Conservation (phyloP, 1,139 yeast species). For the Hansenula sp. region DNA sequence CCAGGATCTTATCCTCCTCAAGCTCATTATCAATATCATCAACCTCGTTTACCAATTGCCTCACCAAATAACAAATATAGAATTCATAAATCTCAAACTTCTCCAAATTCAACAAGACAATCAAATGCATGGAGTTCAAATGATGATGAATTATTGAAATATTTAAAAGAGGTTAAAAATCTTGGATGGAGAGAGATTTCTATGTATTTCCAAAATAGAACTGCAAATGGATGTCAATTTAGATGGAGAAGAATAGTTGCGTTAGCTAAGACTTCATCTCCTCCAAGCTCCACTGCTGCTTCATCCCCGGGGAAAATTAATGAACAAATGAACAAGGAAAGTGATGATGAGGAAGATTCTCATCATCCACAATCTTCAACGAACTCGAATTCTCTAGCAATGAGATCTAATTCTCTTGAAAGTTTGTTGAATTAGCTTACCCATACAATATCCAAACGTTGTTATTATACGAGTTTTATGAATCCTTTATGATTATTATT, state of each 20-base stretch:
- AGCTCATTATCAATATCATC: background rate
- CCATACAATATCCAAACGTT: too few species aligned
- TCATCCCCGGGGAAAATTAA: background rate
- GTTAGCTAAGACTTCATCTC: slow-evolving; percentile 3
- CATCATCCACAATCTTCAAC: too few species aligned
- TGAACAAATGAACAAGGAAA: background rate
- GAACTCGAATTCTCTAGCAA: background rate
- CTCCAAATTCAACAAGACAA: slow-evolving; percentile 8
- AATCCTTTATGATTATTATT: too few species aligned
- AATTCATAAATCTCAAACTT: slow-evolving; percentile 4
- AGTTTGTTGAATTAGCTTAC: slow-evolving; percentile 5
- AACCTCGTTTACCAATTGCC: background rate
- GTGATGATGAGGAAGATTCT: too few species aligned
- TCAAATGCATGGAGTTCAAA: slow-evolving; percentile 63
- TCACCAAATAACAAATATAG: slow-evolving; percentile 2
- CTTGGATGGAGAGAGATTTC: slow-evolving; percentile 84
- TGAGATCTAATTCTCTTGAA: slow-evolving; percentile 6
- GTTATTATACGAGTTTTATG: too few species aligned
- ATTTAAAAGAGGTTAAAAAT: slow-evolving; percentile 66
- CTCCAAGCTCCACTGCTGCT: background rate
- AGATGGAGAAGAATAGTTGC: slow-evolving; percentile 63
- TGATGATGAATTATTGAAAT: slow-evolving; percentile 65
- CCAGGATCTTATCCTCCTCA: background rate
- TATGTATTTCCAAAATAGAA: slow-evolving; percentile 61
- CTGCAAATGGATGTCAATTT: slow-evolving; percentile 82